Conservation (phyloP, 495 filamentous ascomycete genomes). For the Penicillium riverlandense region DNA sequence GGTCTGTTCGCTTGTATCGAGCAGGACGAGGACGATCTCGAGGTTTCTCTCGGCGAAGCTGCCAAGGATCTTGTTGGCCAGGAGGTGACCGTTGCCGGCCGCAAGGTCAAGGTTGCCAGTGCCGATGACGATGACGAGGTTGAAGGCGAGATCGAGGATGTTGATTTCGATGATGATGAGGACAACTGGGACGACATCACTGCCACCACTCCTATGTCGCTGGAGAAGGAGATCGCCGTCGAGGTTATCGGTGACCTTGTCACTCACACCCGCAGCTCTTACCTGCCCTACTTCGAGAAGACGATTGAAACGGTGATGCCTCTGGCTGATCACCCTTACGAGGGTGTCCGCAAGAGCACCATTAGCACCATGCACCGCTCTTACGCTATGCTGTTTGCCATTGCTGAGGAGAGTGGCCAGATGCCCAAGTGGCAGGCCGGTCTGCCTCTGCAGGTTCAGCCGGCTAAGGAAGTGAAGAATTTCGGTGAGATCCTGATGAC, state of each 20-base stretch:
- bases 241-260: conserved; percentile 93
- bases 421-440: conserved; percentile 84
- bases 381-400: conserved; percentile 84
- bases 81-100: conserved; percentile 68
- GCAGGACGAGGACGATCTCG: conserved; percentile 81
- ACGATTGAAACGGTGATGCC: conserved; percentile 74
- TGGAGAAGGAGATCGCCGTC: conserved; percentile 96
- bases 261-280: conserved; percentile 68
- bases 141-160: conserved; percentile 52
- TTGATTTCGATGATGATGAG: conserved; percentile 66
- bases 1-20: conserved; percentile 79
- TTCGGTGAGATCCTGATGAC: conserved; percentile 82
- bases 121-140: conserved; percentile 51
- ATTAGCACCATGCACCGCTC: conserved; percentile 87
- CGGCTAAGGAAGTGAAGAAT: conserved; percentile 69
- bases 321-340: conserved; percentile 80
- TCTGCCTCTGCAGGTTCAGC: conserved; percentile 72
- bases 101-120: conserved; percentile 73
- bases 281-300: conserved; percentile 84
- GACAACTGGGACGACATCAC: conserved; percentile 79
- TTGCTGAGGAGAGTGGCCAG: conserved; percentile 72
- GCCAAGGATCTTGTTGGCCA: conserved; percentile 71
- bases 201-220: conserved; percentile 75
- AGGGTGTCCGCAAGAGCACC: conserved; percentile 86
- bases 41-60: conserved; percentile 70